Percentiles rank a stretch among this genome's conserved stretches.
Conservation (phyloP, 176 grass and related monocot species). For the Avena eriantha region DNA sequence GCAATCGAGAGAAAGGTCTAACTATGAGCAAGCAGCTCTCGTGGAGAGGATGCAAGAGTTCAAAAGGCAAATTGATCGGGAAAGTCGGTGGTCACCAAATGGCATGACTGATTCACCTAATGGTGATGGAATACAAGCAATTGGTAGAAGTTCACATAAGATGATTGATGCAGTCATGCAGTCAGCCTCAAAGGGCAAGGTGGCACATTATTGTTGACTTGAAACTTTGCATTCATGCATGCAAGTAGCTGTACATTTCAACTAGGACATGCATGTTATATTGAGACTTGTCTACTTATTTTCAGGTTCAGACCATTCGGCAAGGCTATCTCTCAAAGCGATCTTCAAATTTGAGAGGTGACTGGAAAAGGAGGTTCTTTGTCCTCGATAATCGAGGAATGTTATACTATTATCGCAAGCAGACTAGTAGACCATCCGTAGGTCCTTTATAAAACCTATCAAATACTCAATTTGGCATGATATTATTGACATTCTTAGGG, state of each 20-base stretch:
- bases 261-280: constrained; percentile 2
- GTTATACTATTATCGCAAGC: constrained; percentile 97
- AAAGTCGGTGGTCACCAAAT: constrained; percentile 86
- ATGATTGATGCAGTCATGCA: constrained; percentile 98
- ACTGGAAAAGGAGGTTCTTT: constrained; percentile 99
- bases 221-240: constrained; percentile 19
- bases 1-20: constrained; percentile 98
- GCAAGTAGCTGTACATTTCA: not conserved
- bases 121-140: constrained; percentile 97
- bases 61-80: constrained; percentile 94
- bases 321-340: constrained; percentile 98
- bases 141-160: constrained; percentile 98
- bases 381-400: constrained; percentile 97
- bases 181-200: constrained; percentile 90
- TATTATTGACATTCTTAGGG: constrained; percentile 31
- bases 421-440: constrained; percentile 88
- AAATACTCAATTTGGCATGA: constrained; percentile 24
- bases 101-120: constrained; percentile 75
- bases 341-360: constrained; percentile 98
- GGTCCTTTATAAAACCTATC: constrained; percentile 31
- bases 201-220: constrained; percentile 47
- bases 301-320: constrained; percentile 98
- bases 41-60: constrained; percentile 98
- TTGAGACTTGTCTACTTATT: constrained; percentile 32
- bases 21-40: constrained; percentile 90